Conservation (phyloP, 2,329 filamentous ascomycete species). For the Pseudogymnoascus sp. region DNA sequence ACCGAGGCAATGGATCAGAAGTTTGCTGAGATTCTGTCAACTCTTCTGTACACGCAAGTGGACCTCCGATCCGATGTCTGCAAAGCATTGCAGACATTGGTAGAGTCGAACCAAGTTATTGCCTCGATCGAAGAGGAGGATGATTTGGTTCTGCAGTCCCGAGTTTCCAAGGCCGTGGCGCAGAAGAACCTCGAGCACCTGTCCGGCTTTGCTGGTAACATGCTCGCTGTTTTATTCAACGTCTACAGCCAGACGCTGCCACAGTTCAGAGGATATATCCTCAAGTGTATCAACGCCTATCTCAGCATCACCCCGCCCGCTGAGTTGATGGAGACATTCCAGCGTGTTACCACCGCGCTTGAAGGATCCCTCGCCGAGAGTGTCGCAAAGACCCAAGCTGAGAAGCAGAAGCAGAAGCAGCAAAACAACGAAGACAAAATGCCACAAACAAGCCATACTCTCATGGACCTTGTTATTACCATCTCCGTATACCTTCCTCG, state of each 20-base stretch:
- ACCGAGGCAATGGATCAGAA: conserved; percentile 68
- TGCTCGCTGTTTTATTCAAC: conserved; percentile 96
- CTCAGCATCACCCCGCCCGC: conserved; percentile 72
- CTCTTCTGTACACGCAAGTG: conserved; percentile 84
- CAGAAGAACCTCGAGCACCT: conserved; percentile 75
- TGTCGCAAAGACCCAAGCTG: conserved; percentile 52
- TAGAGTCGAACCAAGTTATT: conserved; percentile 86
- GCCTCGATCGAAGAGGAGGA: conserved; percentile 56
- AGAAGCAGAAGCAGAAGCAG: conserved; percentile 53
- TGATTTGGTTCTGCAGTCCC: conserved; percentile 65
- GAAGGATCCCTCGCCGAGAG: conserved; percentile 56
- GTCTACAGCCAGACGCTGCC: conserved; percentile 95
- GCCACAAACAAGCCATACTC: conserved; percentile 85
- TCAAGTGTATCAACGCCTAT: conserved; percentile 92
- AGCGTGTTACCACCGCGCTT: conserved; percentile 76
- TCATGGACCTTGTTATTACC: conserved; percentile 95
- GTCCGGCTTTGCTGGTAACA: conserved; percentile 69
- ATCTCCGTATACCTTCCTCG: conserved; percentile 89
- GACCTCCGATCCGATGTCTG: conserved; percentile 83
- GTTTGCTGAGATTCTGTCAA: conserved; percentile 85
- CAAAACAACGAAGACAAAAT: conserved; percentile 55
- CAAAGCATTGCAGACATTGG: conserved; percentile 71
- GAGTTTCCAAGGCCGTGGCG: conserved; percentile 67
- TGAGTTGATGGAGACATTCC: conserved; percentile 82
- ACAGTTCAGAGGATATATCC: conserved; percentile 79